Conservation (phyloP, 2,329 filamentous ascomycete species). For the Pseudopithomyces maydicus region DNA sequence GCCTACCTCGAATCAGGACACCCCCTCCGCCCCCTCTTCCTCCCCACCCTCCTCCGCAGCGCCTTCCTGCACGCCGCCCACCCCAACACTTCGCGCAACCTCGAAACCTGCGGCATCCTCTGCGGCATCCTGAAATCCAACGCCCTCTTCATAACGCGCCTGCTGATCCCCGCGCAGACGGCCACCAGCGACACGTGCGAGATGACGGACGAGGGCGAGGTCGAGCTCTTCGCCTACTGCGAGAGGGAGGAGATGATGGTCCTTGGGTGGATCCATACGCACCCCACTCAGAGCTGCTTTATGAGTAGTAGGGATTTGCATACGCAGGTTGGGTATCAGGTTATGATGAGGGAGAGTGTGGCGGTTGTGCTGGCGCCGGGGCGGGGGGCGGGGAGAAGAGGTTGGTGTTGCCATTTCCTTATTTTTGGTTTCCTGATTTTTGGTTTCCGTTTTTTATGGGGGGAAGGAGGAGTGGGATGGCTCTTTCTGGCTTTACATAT, state of each 20-base stretch:
- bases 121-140: constrained; percentile 91
- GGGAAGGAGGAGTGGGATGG: too few species aligned
- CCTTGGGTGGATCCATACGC: constrained; percentile 97
- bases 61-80: constrained; percentile 76
- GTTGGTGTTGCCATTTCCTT: constrained; percentile 54
- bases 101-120: constrained; percentile 95
- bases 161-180: constrained; percentile 89
- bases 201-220: constrained; percentile 83
- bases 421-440: not conserved
- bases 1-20: constrained; percentile 89
- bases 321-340: constrained; percentile 91
- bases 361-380: constrained; percentile 95
- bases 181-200: constrained; percentile 94
- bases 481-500: too few species aligned
- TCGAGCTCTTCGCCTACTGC: constrained; percentile 85
- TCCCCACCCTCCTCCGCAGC: constrained; percentile 75
- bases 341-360: constrained; percentile 95
- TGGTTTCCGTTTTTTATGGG: too few species aligned
- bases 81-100: constrained; percentile 76
- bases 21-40: constrained; percentile 84
- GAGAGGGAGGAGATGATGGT: constrained; percentile 82
- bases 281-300: constrained; percentile 95
- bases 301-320: constrained; percentile 95
- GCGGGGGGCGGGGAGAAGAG: constrained; percentile 72
- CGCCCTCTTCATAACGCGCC: constrained; percentile 84